Evolutionary conservation across 768 basidiomycete genomes (phyloP).

Genomic region (Phaeotremella fagi): DNA sequence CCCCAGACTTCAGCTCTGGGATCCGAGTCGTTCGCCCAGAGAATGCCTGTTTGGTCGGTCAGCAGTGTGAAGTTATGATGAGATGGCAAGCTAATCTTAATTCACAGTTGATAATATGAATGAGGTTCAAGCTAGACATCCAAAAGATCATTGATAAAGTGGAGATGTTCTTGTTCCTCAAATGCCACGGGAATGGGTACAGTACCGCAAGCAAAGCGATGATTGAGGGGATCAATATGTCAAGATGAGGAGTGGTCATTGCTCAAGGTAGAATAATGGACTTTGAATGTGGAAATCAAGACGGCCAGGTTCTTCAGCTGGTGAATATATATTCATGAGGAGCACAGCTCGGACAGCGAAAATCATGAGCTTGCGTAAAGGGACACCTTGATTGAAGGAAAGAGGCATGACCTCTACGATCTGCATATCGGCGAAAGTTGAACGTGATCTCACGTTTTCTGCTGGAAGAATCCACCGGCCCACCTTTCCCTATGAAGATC

Average conservation of each 20-base stretch:
- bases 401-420: too few species aligned
- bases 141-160: slow-evolving; percentile 45
- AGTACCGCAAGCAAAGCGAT: slow-evolving; percentile 32
- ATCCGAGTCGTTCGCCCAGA: slow-evolving; percentile 33
- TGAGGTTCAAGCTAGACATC: slow-evolving; percentile 35
- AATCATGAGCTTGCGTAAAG: too few species aligned
- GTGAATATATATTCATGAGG: too few species aligned
- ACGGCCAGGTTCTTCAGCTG: too few species aligned
- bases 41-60: slow-evolving; percentile 17
- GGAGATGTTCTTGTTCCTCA: slow-evolving; percentile 42
- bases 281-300: background rate
- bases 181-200: slow-evolving; percentile 44
- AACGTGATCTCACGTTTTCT: too few species aligned
- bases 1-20: slow-evolving; percentile 35
- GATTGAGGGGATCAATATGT: slow-evolving; percentile 30
- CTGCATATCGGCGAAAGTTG: too few species aligned
- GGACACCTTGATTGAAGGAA: too few species aligned
- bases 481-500: too few species aligned
- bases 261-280: background rate
- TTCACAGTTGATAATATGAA: slow-evolving; percentile 43
- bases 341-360: too few species aligned
- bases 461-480: too few species aligned
- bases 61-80: background rate
- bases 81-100: background rate
- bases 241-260: slow-evolving; percentile 32